Conservation (phyloP, 139 green algal species). For the Nannochloris sp. region DNA sequence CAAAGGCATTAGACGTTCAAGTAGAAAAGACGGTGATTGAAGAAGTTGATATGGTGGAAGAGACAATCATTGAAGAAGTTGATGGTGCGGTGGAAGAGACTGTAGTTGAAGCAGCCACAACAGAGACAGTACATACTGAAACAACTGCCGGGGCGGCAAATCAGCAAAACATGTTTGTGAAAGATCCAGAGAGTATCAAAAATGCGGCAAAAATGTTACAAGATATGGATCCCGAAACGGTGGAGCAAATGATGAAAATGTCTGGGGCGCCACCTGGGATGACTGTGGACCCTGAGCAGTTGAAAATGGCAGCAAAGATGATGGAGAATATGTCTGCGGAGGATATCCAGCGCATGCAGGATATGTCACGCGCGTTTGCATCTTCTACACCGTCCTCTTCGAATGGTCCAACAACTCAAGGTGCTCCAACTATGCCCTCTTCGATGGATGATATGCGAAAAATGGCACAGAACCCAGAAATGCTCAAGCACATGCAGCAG, state of each 20-base stretch:
- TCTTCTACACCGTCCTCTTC: background rate
- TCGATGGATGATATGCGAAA: slow-evolving; percentile 20
- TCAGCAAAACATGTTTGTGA: background rate
- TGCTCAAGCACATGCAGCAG: slow-evolving; percentile 24
- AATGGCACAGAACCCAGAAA: slow-evolving; percentile 21
- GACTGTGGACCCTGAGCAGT: slow-evolving; percentile 18
- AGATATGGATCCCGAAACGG: slow-evolving; percentile 23
- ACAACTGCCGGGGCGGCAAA: background rate
- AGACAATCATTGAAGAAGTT: background rate
- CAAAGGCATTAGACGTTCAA: background rate
- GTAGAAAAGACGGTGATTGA: slow-evolving; percentile 5
- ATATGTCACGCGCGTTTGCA: slow-evolving; percentile 15
- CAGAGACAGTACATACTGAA: background rate
- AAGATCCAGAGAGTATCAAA: slow-evolving; percentile 12
- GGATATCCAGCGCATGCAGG: slow-evolving; percentile 23
- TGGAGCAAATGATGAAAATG: slow-evolving; percentile 25
- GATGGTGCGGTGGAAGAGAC: background rate
- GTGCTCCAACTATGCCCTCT: slow-evolving; percentile 3
- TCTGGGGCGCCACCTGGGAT: slow-evolving; percentile 13
- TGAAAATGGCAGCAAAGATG: slow-evolving; percentile 30
- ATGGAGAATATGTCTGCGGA: slow-evolving; percentile 26
- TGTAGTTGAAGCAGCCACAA: background rate
- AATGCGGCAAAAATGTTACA: slow-evolving; percentile 23
- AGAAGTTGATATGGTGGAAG: slow-evolving; percentile 4
- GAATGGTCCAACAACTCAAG: background rate